These are phyloP conservation scores for Cystofilobasidium bisporidii DNA, from an alignment of 768 basidiomycete species.

Conservation along the genomic window DNA sequence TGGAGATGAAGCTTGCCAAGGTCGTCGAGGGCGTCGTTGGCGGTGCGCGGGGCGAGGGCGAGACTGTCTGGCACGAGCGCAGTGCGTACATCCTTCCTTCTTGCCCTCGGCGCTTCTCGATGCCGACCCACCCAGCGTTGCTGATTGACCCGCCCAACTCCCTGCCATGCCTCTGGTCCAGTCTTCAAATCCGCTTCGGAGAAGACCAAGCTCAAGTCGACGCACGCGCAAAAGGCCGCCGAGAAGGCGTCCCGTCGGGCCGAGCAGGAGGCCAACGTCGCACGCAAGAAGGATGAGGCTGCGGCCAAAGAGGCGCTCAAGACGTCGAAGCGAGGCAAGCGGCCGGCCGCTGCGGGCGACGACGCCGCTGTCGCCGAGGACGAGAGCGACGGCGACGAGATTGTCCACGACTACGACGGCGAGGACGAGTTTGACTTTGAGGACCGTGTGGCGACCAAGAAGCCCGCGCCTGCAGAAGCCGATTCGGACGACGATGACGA, in stretches of 20 bases:
- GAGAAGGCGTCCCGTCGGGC: constrained; percentile 66
- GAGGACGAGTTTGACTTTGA: constrained; percentile 29
- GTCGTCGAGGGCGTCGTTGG: constrained; percentile 89
- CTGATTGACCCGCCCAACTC: constrained; percentile 10
- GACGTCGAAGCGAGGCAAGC: constrained; percentile 25
- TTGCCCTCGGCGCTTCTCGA: not conserved
- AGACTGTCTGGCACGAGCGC: constrained; percentile 87
- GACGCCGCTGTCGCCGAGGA: not conserved
- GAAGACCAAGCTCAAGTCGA: constrained; percentile 37
- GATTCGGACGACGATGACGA: not conserved
- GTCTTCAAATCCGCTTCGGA: constrained; percentile 86
- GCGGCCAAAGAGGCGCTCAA: constrained; percentile 35
- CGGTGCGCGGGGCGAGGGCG: constrained; percentile 58
- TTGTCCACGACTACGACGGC: constrained; percentile 27
- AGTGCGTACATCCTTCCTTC: too few species aligned
- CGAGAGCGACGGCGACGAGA: constrained; percentile 11
- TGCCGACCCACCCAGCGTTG: too few species aligned
- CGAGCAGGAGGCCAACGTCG: constrained; percentile 86
- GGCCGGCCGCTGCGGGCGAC: not conserved
- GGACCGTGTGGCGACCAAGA: constrained; percentile 10
- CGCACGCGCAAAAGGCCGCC: constrained; percentile 60
- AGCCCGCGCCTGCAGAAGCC: not conserved
- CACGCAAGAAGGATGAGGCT: constrained; percentile 54
- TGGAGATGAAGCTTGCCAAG: constrained; percentile 88
- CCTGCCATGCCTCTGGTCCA: constrained; percentile 38